phyloP scores from a whole-genome alignment of 129 eudicot genomes.

The Lonicera japonica region DNA sequence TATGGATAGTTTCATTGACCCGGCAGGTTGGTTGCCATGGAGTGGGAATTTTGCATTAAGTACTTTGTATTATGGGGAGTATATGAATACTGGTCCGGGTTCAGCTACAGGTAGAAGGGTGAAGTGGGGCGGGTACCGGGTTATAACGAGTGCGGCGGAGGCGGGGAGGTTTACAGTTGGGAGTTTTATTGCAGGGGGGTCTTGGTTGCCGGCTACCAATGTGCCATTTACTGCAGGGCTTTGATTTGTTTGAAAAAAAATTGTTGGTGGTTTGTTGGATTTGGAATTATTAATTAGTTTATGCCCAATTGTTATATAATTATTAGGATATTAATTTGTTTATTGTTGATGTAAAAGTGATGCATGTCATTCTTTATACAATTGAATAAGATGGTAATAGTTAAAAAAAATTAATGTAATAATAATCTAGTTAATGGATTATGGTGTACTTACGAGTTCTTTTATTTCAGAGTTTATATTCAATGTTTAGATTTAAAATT shows the following conservation, averaged over 20 bases:
- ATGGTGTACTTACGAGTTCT: too few species aligned
- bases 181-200: constrained; percentile 44
- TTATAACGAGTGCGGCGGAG: constrained; percentile 39
- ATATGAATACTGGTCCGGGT: constrained; percentile 40
- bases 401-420: too few species aligned
- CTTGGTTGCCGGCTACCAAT: constrained; percentile 48
- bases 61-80: constrained; percentile 49
- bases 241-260: constrained; percentile 7
- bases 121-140: constrained; percentile 46
- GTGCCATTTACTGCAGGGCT: constrained; percentile 49
- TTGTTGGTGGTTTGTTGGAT: not conserved
- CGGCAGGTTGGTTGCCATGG: constrained; percentile 51
- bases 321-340: too few species aligned
- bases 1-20: constrained; percentile 33
- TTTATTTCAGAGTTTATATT: too few species aligned
- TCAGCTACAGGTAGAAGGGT: constrained; percentile 37
- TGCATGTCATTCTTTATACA: too few species aligned
- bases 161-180: constrained; percentile 38
- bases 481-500: too few species aligned
- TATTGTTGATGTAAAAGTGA: too few species aligned
- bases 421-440: too few species aligned
- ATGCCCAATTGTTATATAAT: too few species aligned
- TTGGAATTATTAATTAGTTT: too few species aligned
- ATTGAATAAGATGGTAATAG: too few species aligned
- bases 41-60: constrained; percentile 41